Percentiles rank a stretch among this genome's conserved stretches.
These are phyloP conservation scores for Malassezia furfur DNA, from an alignment of 1,284 basidiomycete genomes.

Conservation along the genomic window DNA sequence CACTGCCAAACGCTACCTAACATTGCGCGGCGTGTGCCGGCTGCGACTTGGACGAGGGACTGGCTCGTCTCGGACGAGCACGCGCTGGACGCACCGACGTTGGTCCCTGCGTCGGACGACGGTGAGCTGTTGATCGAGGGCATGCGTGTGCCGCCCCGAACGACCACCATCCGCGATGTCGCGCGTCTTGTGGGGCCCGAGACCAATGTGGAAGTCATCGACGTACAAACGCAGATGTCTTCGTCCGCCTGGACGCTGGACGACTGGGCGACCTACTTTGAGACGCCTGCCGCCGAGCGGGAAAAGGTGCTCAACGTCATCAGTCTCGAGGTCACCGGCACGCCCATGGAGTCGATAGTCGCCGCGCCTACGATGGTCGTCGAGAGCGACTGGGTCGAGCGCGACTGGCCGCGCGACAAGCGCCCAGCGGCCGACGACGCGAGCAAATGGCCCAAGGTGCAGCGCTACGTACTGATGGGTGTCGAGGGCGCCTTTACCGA, in stretches of 20 bases:
- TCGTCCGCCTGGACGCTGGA: conserved; percentile 64
- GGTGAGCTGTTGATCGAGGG: conserved; percentile 23
- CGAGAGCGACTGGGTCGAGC: conserved; percentile 92
- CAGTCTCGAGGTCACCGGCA: conserved; percentile 72
- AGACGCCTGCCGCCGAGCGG: conserved; percentile 54
- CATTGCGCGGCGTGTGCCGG: conserved; percentile 23
- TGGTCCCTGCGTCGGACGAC: conserved; percentile 21
- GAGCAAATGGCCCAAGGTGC: conserved; percentile 73
- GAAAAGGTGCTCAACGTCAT: conserved; percentile 78
- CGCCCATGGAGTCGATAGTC: conserved; percentile 64
- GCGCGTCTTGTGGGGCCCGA: conserved; percentile 59
- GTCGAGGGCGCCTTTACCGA: conserved; percentile 65
- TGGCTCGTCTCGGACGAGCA: conserved; percentile 25
- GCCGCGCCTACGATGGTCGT: conserved; percentile 62
- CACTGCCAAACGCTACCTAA: conserved; percentile 21
- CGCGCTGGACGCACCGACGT: conserved; percentile 22
- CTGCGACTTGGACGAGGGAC: conserved; percentile 27
- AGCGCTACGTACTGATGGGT: conserved; percentile 90
- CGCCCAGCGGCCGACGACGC: conserved; percentile 24
- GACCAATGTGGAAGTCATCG: conserved; percentile 39
- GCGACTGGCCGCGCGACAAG: conserved; percentile 65
- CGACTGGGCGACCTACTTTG: conserved; percentile 82
- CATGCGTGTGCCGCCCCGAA: conserved; percentile 67
- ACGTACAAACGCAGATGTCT: conserved; percentile 48
- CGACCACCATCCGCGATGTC: conserved; percentile 67